Base-by-base conservation (phyloP, 2,329 filamentous ascomycete genomes). In the Nakataea oryzae region DNA sequence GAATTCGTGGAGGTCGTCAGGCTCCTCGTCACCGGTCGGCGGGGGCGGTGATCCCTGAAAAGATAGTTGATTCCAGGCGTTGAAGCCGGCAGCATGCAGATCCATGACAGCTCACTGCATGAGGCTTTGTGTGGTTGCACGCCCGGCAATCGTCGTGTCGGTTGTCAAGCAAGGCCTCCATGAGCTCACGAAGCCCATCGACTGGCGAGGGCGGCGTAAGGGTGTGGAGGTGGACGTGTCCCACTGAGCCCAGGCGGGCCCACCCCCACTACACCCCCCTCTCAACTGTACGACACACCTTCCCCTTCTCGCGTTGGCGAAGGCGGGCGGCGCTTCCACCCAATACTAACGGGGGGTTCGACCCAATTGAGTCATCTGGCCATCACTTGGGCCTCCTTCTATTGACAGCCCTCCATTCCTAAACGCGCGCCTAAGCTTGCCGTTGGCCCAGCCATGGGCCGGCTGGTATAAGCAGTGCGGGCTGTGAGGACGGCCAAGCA, bases 51-150 rank as follows among this genome's bases (percentile, higher is more conserved):
- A 54, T 60, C 14, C 9, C 56, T 30, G 56, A 63, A 84, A 79
- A 2, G 68, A 65, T 21, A 86, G 75, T 67, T 86, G 83, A 62
- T 73, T 71, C 81, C 81, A 86, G 61, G 82, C 81, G 67, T 87
- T 86, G 72, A 83, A 80, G 54, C 84, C 84, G 3, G 79, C 66
- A 55, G 78, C 81, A 68, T 81, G 82, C 6, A 87, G 70, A 61
- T 80, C 74, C 81, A 83, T 78, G 26, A n/a, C 26, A 11, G 12
- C 7, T 14, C 21, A 12, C 11, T 29, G 34, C n/a, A n/a, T 32
- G 9, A 9, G 8, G 30, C 13, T 32, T 9, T 9, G 30, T 2
- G 13, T 32, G 30, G 30, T 8, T n/a, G n/a, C n/a, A n/a, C n/a
- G n/a, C n/a, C 9, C 30, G 30, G 30, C 30, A 11, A 32, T 32